A percentile compares a stretch with the other conserved stretches of the same genome.
phyloP scores from a whole-genome alignment of 2,329 filamentous ascomycete genomes.

The Trichophyton benhamiae region DNA sequence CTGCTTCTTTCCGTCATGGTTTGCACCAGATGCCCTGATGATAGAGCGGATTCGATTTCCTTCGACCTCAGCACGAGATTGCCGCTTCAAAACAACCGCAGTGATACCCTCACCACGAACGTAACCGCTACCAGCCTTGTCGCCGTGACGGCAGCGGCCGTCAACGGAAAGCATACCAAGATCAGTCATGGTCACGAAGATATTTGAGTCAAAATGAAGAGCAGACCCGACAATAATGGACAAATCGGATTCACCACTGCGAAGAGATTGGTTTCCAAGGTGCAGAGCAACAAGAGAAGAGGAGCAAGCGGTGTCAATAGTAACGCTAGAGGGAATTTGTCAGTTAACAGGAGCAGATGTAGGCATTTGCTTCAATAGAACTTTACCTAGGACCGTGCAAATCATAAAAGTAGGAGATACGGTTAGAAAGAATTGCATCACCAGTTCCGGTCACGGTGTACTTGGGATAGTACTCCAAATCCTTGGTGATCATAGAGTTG shows the following conservation, averaged over 20 bases:
- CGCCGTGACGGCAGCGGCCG: conserved; percentile 67
- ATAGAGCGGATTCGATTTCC: conserved; percentile 36
- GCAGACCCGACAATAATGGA: conserved; percentile 10
- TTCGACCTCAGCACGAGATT: conserved; percentile 58
- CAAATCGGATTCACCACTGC: conserved; percentile 14
- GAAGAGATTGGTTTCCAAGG: conserved; percentile 15
- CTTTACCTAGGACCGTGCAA: conserved; percentile 18
- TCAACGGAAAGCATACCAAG: conserved; percentile 9
- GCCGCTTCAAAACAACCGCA: conserved; percentile 63
- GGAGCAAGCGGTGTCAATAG: conserved; percentile 22
- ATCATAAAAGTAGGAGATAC: conserved; percentile 20
- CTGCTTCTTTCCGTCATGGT: conserved; percentile 21
- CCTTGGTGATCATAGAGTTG: conserved; percentile 14
- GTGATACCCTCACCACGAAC: conserved; percentile 67
- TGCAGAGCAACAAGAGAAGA: conserved; percentile 18
- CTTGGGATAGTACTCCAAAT: conserved; percentile 16
- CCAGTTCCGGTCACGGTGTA: conserved; percentile 20
- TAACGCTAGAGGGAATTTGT: conserved; percentile 11
- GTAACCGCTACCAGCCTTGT: conserved; percentile 69
- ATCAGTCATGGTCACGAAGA: conserved; percentile 8
- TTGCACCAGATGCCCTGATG: conserved; percentile 18
- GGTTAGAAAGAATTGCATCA: conserved; percentile 22
- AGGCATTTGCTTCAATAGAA: not conserved
- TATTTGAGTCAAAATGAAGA: conserved; percentile 14
- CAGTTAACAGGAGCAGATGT: not conserved